phyloP scores from a whole-genome alignment of 805 yeast species.

The Wickerhamomyces bisporus region DNA sequence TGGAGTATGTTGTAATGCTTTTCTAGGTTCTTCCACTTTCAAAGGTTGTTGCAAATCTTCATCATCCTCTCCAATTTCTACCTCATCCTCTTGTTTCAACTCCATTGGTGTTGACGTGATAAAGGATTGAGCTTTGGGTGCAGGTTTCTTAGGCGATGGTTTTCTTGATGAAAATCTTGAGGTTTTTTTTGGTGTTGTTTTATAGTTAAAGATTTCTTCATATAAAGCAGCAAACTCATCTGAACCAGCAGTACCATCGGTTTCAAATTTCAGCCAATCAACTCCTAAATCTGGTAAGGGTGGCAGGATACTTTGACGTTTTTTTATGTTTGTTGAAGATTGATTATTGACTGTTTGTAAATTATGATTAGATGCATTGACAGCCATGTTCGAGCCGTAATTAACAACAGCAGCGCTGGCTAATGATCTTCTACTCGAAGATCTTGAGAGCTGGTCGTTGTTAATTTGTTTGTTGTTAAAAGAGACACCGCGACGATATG shows the following conservation, averaged over 20 bases:
- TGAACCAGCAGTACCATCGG: slow-evolving; percentile 13
- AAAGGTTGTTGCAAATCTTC: not conserved
- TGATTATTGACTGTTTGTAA: not conserved
- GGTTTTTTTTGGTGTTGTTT: slow-evolving; percentile 6
- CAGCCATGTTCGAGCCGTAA: not conserved
- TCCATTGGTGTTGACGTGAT: slow-evolving; percentile 2
- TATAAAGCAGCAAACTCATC: slow-evolving; percentile 26
- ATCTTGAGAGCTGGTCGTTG: slow-evolving; percentile 15
- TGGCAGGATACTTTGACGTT: slow-evolving; percentile 24
- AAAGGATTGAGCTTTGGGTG: slow-evolving; percentile 1
- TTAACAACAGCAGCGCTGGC: slow-evolving; percentile 4
- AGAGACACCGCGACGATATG: slow-evolving; percentile 28
- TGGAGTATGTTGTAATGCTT: not conserved
- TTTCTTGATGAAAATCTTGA: not conserved
- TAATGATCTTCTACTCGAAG: slow-evolving; percentile 20
- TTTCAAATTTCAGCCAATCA: slow-evolving; percentile 20
- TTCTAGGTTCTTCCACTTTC: slow-evolving; percentile 6
- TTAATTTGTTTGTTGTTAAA: slow-evolving; percentile 22
- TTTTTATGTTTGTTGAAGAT: slow-evolving; percentile 7
- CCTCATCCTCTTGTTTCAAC: not conserved
- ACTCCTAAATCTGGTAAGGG: slow-evolving; percentile 23
- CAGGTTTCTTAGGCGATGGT: slow-evolving; percentile 10
- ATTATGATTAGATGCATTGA: not conserved
- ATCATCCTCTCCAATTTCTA: not conserved
- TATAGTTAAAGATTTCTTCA: slow-evolving; percentile 24